phyloP scores from a whole-genome alignment of 495 filamentous ascomycete species.

The Patellaria atrata region DNA sequence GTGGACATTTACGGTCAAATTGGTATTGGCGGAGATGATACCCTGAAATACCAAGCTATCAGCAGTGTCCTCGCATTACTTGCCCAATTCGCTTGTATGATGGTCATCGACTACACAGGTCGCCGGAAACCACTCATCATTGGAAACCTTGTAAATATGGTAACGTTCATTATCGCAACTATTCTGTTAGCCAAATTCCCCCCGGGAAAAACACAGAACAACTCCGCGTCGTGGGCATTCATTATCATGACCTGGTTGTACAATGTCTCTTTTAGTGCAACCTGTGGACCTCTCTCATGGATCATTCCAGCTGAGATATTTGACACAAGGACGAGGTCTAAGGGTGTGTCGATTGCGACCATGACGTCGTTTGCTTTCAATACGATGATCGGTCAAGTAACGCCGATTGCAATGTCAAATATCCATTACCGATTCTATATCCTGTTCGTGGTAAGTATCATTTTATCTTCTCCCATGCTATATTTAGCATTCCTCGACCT shows the following conservation, averaged over 20 bases:
- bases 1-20: constrained; percentile 49
- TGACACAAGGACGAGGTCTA: constrained; percentile 50
- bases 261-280: constrained; percentile 52
- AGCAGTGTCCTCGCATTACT: constrained; percentile 51
- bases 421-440: constrained; percentile 41
- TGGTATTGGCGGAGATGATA: constrained; percentile 46
- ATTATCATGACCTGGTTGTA: constrained; percentile 59
- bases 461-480: not conserved
- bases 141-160: constrained; percentile 50
- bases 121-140: constrained; percentile 50
- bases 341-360: constrained; percentile 52
- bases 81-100: constrained; percentile 50
- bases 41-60: constrained; percentile 59
- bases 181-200: constrained; percentile 44
- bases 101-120: constrained; percentile 51
- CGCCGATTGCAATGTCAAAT: constrained; percentile 40
- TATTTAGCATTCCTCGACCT: no score
- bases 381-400: constrained; percentile 61
- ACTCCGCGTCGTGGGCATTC: constrained; percentile 54
- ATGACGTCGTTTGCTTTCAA: constrained; percentile 57
- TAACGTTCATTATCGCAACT: constrained; percentile 40
- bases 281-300: constrained; percentile 48
- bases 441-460: constrained; percentile 34
- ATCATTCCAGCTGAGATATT: constrained; percentile 61
- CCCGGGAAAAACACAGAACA: constrained; percentile 35